Conservation (phyloP, 1,139 yeast species). For the Candida neerlandica region DNA sequence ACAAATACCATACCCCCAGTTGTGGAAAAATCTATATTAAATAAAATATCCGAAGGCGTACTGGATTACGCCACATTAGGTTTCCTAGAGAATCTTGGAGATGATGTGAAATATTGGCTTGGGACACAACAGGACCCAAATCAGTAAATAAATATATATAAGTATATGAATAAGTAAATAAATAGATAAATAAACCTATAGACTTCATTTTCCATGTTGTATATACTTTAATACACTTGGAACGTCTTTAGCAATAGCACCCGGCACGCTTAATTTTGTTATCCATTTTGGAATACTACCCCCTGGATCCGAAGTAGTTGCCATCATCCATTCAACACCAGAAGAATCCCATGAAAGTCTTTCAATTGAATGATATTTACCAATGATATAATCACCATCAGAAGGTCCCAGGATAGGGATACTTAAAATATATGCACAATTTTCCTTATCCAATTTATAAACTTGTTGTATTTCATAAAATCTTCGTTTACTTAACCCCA, state of each 20-base stretch:
- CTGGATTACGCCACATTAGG: conserved; percentile 35
- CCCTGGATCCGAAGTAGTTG: conserved; percentile 64
- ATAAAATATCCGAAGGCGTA: conserved; percentile 26
- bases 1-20: neutral
- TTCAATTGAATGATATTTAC: conserved; percentile 63
- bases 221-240: conserved; percentile 61
- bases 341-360: conserved; percentile 37
- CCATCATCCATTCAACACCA: conserved; percentile 63
- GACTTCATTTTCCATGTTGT: neutral
- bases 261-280: conserved; percentile 55
- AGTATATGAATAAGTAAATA: neutral
- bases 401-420: conserved; percentile 43
- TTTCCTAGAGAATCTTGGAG: conserved; percentile 47
- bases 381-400: conserved; percentile 32
- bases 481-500: conserved; percentile 51
- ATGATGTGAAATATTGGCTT: conserved; percentile 48
- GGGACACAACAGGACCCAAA: conserved; percentile 15
- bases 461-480: conserved; percentile 63
- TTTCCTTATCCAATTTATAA: conserved; percentile 26
- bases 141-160: neutral
- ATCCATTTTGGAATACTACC: conserved; percentile 69
- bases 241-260: conserved; percentile 67
- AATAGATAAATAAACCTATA: neutral
- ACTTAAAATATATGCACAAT: conserved; percentile 50
- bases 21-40: conserved; percentile 14